Conservation (phyloP, 2,329 filamentous ascomycete species). For the Cyphellophora attinorum region DNA sequence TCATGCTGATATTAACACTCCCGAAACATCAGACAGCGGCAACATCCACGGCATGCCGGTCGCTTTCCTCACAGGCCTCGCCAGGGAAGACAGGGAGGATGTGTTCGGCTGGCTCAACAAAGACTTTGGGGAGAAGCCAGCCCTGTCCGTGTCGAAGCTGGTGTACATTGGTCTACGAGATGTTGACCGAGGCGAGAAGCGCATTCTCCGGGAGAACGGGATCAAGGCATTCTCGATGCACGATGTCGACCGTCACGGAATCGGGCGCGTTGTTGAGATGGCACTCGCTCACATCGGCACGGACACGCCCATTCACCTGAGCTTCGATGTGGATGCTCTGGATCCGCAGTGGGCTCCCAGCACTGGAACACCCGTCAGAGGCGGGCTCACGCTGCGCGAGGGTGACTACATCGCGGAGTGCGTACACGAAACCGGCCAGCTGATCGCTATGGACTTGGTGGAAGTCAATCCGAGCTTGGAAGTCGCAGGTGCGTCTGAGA, state of each 20-base stretch:
- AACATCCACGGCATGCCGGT: conserved; percentile 99
- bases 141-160: conserved; percentile 65
- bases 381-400: conserved; percentile 85
- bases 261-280: conserved; percentile 95
- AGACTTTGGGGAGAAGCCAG: conserved; percentile 23
- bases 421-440: conserved; percentile 68
- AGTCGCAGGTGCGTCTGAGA: conserved; percentile 66
- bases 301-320: conserved; percentile 93
- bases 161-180: conserved; percentile 95
- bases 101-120: conserved; percentile 83
- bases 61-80: conserved; percentile 78
- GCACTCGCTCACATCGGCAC: conserved; percentile 89
- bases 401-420: conserved; percentile 94
- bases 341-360: conserved; percentile 95
- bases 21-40: conserved; percentile 77
- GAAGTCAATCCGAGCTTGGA: conserved; percentile 71
- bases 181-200: conserved; percentile 89
- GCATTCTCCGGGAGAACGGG: conserved; percentile 73
- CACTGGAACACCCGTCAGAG: conserved; percentile 88
- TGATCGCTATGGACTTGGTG: conserved; percentile 72
- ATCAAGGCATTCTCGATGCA: conserved; percentile 99
- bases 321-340: conserved; percentile 92
- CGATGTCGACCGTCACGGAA: conserved; percentile 90
- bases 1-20: conserved; percentile 95
- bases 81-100: conserved; percentile 63